Percentiles rank a stretch among this genome's conserved stretches.
phyloP scores from a whole-genome alignment of 441 rosid species.

The Croton setiger region DNA sequence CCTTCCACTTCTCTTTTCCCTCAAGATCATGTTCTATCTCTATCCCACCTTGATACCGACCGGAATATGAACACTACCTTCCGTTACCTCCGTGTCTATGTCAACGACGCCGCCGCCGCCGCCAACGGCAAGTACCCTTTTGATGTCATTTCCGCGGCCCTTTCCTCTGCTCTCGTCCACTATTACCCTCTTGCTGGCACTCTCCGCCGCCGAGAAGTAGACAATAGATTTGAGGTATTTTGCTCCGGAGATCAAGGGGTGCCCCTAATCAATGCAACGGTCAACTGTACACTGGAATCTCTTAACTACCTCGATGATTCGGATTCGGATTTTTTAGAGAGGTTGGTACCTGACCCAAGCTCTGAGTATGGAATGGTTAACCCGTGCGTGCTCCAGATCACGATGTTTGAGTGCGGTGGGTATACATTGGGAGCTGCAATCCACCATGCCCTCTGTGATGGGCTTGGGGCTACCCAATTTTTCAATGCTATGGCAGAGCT shows the following conservation, averaged over 20 bases:
- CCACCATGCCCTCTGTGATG: conserved; percentile 77
- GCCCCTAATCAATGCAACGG: conserved; percentile 53
- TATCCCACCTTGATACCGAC: conserved; percentile 74
- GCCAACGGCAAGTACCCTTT: conserved; percentile 27
- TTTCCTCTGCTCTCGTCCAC: conserved; percentile 54
- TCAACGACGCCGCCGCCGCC: conserved; percentile 19
- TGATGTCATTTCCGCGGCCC: conserved; percentile 49
- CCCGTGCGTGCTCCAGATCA: conserved; percentile 67
- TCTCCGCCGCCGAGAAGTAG: conserved; percentile 35
- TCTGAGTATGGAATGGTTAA: conserved; percentile 41
- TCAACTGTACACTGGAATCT: conserved; percentile 52
- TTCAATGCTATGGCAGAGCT: conserved; percentile 60
- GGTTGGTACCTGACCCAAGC: conserved; percentile 56
- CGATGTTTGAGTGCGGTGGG: conserved; percentile 76
- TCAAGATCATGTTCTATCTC: conserved; percentile 46
- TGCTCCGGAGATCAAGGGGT: conserved; percentile 48
- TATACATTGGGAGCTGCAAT: conserved; percentile 61
- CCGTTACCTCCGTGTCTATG: conserved; percentile 77
- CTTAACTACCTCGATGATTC: conserved; percentile 52
- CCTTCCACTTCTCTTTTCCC: conserved; percentile 47
- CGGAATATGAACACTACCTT: conserved; percentile 61
- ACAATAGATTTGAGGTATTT: conserved; percentile 38
- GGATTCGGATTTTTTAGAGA: conserved; percentile 46
- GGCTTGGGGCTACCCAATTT: conserved; percentile 72
- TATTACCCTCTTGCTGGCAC: conserved; percentile 74